Evolutionary conservation across 768 basidiomycete genomes (phyloP), one percentile per base, ranked within the genome.

Genomic region (Cyathus striatus): DNA sequence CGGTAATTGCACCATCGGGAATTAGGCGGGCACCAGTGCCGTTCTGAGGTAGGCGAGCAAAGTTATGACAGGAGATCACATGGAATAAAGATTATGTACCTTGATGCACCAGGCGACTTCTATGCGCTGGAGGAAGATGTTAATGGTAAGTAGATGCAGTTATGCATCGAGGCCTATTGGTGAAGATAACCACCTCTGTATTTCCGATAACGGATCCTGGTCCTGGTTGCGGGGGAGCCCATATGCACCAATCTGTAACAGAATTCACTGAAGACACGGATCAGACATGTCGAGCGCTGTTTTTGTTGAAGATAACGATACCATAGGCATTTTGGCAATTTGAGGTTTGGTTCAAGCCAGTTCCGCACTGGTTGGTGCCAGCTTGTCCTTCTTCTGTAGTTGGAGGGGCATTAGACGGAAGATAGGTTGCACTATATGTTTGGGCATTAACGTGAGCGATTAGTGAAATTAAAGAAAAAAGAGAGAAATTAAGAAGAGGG

Each of bases 361-460:
- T 70, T 6, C 81, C 81, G 58, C 88, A 91, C 43, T 72, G 62
- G 58, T 86, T 83, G 12, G 79, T 80, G 13, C 80, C 82, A 6
- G 69, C 44, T 58, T 84, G 85, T 21, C 81, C 84, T 33, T 70
- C 53, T 54, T 86, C 74, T 12, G 73, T 66, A 13, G 69, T 63
- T 34, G 63, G 54, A 10, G 78, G 73, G 3, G 65, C 62, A 45
- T 72, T 73, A 13, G 68, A 68, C 37, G 73, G 78, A 23, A 74
- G 65, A 41, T 58, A 55, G 3, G 55, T 55, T 25, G 56, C 55
- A 38, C 52, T 60, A 41, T 57, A 54, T 27, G 40, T 41, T 4
- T 52, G 55, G 3, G 54, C 52, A 22, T 23, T 36, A 12, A 44
- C 33, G 20, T 5, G 14, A 18, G 13, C 32, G 26, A 41, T 37